Conservation (phyloP, 768 basidiomycete species). For the Gyrodon lividus region DNA sequence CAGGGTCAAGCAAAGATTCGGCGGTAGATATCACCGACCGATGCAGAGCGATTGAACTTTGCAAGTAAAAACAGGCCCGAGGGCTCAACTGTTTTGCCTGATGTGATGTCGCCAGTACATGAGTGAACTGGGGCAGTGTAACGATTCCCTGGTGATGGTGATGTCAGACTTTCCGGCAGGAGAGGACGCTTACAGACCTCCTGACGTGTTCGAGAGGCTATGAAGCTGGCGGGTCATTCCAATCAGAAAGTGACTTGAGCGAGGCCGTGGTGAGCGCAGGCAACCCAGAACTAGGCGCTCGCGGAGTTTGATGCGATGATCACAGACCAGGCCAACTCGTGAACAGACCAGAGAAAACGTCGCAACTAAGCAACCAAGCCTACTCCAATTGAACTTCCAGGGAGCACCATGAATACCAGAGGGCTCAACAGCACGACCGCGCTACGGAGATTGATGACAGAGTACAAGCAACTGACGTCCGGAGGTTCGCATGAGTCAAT, state of each 20-base stretch:
- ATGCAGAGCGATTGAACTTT: no score
- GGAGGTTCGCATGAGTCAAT: constrained; percentile 63
- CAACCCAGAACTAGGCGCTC: neutral
- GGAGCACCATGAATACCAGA: constrained; percentile 49
- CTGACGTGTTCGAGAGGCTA: neutral
- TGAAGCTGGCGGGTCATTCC: neutral
- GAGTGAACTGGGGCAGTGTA: neutral
- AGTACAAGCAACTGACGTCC: constrained; percentile 83
- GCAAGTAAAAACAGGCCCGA: neutral
- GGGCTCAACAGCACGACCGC: constrained; percentile 64
- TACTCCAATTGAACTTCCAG: neutral
- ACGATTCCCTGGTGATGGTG: neutral
- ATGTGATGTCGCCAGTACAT: no score
- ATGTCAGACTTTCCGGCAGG: neutral
- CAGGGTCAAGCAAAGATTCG: neutral
- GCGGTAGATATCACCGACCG: neutral
- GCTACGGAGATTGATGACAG: constrained; percentile 85
- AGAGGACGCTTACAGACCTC: no score
- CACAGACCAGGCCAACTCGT: no score
- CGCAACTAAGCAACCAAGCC: neutral
- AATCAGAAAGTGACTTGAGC: neutral
- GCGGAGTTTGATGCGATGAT: constrained; percentile 7
- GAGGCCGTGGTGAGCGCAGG: no score
- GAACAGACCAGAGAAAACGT: no score
- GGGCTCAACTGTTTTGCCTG: neutral